A percentile compares a stretch with the other conserved stretches of the same genome.
These are phyloP conservation scores for Crassisporium funariophilum DNA, from an alignment of 768 basidiomycete species.

Conservation along the genomic window DNA sequence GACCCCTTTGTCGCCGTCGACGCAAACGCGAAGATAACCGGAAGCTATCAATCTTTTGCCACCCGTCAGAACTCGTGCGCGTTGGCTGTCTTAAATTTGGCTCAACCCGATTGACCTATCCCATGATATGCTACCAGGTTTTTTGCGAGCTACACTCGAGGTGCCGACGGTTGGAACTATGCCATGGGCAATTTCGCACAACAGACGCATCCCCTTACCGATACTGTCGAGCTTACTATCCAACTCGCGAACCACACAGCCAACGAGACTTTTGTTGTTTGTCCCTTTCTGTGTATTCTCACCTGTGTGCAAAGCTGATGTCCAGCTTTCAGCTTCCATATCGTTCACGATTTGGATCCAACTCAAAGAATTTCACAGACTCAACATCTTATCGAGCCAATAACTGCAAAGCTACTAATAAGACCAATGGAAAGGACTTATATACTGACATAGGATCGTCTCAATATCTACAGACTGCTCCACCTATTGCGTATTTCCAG, in stretches of 20 bases:
- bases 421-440: constrained; percentile 51
- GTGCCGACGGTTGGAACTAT: constrained; percentile 42
- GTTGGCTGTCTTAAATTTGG: neutral
- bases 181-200: constrained; percentile 58
- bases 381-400: constrained; percentile 48
- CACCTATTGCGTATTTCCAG: constrained; percentile 38
- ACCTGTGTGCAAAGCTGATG: neutral
- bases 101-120: constrained; percentile 1
- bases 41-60: constrained; percentile 53
- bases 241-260: constrained; percentile 39
- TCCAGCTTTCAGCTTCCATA: constrained; percentile 49
- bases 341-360: constrained; percentile 52
- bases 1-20: constrained; percentile 55
- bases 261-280: constrained; percentile 48
- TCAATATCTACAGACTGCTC: constrained; percentile 11
- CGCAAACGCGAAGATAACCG: constrained; percentile 50
- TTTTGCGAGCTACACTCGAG: constrained; percentile 46
- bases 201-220: constrained; percentile 51
- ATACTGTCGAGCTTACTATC: constrained; percentile 50
- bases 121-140: constrained; percentile 31
- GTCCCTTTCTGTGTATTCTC: constrained; percentile 13
- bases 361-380: constrained; percentile 49
- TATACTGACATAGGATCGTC: constrained; percentile 24
- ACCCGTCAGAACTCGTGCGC: constrained; percentile 51
- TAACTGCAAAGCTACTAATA: constrained; percentile 50